phyloP scores from a whole-genome alignment of 148 eudicot species.

The Silene conica region DNA sequence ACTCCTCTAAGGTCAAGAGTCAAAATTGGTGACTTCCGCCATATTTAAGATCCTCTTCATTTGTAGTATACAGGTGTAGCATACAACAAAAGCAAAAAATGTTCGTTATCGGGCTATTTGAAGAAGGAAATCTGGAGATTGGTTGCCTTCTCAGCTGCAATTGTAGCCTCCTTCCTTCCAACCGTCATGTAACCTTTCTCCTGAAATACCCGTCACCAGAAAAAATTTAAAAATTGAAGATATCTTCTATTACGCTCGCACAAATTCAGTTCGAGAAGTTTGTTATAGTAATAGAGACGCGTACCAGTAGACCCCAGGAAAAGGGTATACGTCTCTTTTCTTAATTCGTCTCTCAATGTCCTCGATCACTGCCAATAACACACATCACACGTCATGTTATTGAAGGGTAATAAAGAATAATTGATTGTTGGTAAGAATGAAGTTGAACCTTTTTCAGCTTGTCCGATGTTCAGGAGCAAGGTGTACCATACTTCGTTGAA shows the following conservation, averaged over 20 bases:
- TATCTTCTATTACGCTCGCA: neutral
- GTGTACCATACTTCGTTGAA: constrained; percentile 74
- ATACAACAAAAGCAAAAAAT: neutral
- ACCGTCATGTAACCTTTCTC: constrained; percentile 54
- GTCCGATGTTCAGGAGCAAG: constrained; percentile 58
- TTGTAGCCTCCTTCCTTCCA: constrained; percentile 53
- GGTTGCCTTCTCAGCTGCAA: constrained; percentile 46
- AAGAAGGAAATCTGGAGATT: constrained; percentile 53
- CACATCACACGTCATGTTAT: neutral
- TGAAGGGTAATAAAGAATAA: neutral
- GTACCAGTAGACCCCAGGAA: constrained; percentile 81
- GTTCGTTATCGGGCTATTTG: neutral
- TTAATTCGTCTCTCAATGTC: constrained; percentile 46
- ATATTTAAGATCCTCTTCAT: too few species aligned
- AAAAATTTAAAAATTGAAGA: too few species aligned
- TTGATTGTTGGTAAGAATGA: neutral
- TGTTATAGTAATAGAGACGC: neutral
- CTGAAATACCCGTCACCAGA: constrained; percentile 28
- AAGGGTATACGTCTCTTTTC: constrained; percentile 64
- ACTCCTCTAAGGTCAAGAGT: too few species aligned
- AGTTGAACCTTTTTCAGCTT: constrained; percentile 52
- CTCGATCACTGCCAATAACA: constrained; percentile 38
- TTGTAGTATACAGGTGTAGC: too few species aligned
- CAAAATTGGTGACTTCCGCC: too few species aligned
- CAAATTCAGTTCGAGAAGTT: neutral